Evolutionary conservation across 345 rosid genomes (phyloP), one percentile per base, ranked within the genome.

Genomic region (Cardamine resedifolia): DNA sequence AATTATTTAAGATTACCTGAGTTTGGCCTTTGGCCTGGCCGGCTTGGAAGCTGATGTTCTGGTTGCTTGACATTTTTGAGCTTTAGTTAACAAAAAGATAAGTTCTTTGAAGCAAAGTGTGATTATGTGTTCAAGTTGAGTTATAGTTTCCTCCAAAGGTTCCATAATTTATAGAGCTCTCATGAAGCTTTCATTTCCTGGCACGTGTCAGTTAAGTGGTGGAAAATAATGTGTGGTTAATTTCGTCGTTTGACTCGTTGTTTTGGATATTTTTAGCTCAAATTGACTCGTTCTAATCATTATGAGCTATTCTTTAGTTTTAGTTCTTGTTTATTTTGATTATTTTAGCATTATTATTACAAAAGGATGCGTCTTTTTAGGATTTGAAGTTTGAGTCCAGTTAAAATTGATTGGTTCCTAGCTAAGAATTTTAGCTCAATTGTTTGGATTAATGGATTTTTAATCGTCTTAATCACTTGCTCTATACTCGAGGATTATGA

Each of bases 21-120:
- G 85, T 36, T 81, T 81, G 81, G 78, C 86, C 88, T 67, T 85
- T 77, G 80, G 84, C 83, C 47, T 83, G 78, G n/a, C 86, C 83
- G 16, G 88, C 86, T 26, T 81, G 71, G 81, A 47, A 81, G 71
- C 84, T 71, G 51, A 86, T 56, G 51, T 57, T 66, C 63, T 83
- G 74, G 72, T 81, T 81, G 82, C 84, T 81, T 7, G 83, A 83
- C 83, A 74, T 70, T 55, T 38, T 69, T 27, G 8, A 26, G 59
- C 41, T 67, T 48, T 60, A 41, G 2, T 10, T 24, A 50, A 43
- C 1, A 11, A 11, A 74, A 18, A 28, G 43, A 34, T 56, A 5
- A 19, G 26, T 4, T 38, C 10, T 51, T 49, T 15, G 16, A 36
- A 10, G 26, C 19, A 33, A 45, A 57, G 4, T 55, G 21, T 11